phyloP scores from a whole-genome alignment of 1,284 basidiomycete genomes.

The Sporisorium sorghi region DNA sequence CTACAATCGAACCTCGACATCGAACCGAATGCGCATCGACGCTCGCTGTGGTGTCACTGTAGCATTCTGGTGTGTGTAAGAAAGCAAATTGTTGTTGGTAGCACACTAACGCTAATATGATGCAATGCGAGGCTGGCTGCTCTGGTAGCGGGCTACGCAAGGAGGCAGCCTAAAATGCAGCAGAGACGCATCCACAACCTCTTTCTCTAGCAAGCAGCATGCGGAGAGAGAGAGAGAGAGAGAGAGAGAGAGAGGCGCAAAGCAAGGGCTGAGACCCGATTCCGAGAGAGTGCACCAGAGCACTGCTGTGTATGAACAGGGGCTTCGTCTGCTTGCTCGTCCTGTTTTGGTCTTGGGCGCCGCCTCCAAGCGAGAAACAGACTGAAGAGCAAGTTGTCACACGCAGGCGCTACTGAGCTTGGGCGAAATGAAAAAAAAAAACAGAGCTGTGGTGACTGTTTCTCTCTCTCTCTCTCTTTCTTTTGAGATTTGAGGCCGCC shows the following conservation, averaged over 20 bases:
- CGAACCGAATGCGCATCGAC: neutral
- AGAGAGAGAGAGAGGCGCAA: too few relatives aligned
- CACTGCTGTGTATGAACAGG: neutral
- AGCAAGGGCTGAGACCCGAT: neutral
- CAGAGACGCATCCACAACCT: neutral
- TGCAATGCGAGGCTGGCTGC: neutral
- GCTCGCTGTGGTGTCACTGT: neutral
- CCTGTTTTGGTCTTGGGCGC: neutral
- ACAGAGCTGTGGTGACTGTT: too few relatives aligned
- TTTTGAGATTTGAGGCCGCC: too few relatives aligned
- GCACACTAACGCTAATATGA: neutral
- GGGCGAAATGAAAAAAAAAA: too few relatives aligned
- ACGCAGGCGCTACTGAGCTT: too few relatives aligned
- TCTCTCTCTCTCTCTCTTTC: too few relatives aligned
- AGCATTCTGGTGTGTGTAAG: neutral
- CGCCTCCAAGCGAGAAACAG: constrained; percentile 3
- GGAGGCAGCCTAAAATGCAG: neutral
- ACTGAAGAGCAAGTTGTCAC: neutral
- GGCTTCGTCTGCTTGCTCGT: neutral
- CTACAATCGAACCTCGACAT: constrained; percentile 1
- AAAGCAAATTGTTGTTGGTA: too few relatives aligned
- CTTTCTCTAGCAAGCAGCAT: neutral
- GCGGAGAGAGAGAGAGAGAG: neutral
- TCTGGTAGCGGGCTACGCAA: neutral
- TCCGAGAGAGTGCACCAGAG: neutral